Evolutionary conservation across 164 flowering plant species (phyloP), one percentile per base, ranked within the genome.

Genomic region (Sextonia rubra): DNA sequence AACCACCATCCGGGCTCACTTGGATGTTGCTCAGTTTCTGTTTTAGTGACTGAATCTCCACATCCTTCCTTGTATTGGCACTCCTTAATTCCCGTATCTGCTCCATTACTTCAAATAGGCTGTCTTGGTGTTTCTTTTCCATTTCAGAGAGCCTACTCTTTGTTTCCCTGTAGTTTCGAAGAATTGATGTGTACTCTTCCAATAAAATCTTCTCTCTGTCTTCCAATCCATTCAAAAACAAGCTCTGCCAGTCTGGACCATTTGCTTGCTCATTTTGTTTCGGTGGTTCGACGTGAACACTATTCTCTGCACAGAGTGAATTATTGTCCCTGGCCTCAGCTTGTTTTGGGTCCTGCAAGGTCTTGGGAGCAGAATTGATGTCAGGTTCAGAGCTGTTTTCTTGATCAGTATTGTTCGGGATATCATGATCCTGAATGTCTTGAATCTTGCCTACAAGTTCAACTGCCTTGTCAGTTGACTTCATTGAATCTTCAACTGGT

Each of bases 201-300:
- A 90, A 77, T 25, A 90, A 76, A 69, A 76, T 49, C 78, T 84
- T 89, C 69, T 89, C 97, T 71, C 88, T 82, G 52, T 87, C 87
- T n/a, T 87, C 92, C 67, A 84, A 12, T 15, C 87, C 88, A 47
- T 77, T 79, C n/a, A 81, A 20, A 68, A 84, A 79, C 68, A 87
- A 49, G 60, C 83, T 77, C 79, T 82, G 84, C 90, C 89, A 88
- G 75, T 83, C 77, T 3, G 84, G 86, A 29, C 71, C 61, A 74
- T 80, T 87, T 26, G 79, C 87, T 27, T 60, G 77, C 29, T 76
- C 80, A 3, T 26, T 65, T 5, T 73, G 74, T 47, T 79, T 82
- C 55, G 76, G 75, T 32, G 12, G 20, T 64, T 71, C 80, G 11
- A 12, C 15, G 26, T 74, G 32, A 71, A 30, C 47, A 56, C 49